These are phyloP conservation scores for Macadamia integrifolia DNA, from an alignment of 164 flowering plant species.

Conservation along the genomic window DNA sequence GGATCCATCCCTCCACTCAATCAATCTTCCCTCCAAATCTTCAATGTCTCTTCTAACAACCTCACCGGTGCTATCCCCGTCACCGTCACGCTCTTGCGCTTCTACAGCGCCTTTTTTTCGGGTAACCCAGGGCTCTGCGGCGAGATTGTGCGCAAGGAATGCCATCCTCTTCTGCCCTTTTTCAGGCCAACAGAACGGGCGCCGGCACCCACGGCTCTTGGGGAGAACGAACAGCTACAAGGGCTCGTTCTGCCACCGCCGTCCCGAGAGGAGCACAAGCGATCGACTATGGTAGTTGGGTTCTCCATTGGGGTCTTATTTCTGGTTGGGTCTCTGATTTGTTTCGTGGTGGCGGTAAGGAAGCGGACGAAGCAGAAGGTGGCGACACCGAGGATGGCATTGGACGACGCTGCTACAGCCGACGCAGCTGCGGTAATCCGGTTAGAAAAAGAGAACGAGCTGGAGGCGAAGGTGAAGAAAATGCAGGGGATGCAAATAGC, in stretches of 20 bases:
- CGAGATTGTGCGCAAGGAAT: conserved; percentile 49
- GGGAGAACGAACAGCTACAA: conserved; percentile 22
- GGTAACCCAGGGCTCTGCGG: conserved; percentile 76
- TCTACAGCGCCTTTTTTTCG: conserved; percentile 36
- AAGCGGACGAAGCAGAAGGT: conserved; percentile 17
- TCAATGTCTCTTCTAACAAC: conserved; percentile 66
- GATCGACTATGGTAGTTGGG: conserved; percentile 28
- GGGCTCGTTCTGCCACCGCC: conserved; percentile 30
- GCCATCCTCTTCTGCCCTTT: conserved; percentile 41
- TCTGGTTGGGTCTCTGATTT: conserved; percentile 27
- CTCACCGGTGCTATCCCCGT: conserved; percentile 69
- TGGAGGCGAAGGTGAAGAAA: conserved; percentile 54
- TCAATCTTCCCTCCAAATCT: conserved; percentile 51
- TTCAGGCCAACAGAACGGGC: conserved; percentile 27
- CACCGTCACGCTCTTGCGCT: conserved; percentile 41
- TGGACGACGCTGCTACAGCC: conserved; percentile 23
- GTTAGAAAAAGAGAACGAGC: conserved; percentile 48
- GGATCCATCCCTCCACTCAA: conserved; percentile 74
- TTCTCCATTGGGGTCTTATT: conserved; percentile 31
- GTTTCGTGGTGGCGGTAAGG: conserved; percentile 23
- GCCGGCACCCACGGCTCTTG: conserved; percentile 18
- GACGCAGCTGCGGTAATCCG: conserved; percentile 40
- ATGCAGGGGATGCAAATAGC: conserved; percentile 35
- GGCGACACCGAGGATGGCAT: conserved; percentile 9
- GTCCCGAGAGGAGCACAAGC: conserved; percentile 18